phyloP scores from a whole-genome alignment of 2,329 filamentous ascomycete species.

The Alternaria sp. region DNA sequence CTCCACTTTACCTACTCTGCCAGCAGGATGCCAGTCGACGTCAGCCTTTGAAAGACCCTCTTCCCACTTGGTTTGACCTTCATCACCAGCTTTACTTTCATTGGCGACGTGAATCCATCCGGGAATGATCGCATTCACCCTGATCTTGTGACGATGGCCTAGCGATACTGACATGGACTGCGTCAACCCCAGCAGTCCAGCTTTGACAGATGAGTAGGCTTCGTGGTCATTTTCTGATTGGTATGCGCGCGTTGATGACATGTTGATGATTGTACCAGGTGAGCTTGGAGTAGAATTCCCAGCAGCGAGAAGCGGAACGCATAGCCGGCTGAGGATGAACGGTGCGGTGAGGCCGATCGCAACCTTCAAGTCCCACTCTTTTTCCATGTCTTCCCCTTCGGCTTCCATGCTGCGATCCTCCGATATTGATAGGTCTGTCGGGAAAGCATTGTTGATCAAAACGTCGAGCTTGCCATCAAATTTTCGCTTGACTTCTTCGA shows the following conservation, averaged over 20 bases:
- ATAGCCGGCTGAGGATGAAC: constrained; percentile 40
- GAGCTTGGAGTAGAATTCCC: constrained; percentile 23
- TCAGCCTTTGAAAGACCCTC: constrained; percentile 55
- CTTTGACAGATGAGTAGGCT: constrained; percentile 59
- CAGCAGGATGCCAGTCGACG: constrained; percentile 57
- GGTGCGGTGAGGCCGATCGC: constrained; percentile 44
- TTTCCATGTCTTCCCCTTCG: constrained; percentile 36
- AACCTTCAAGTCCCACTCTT: constrained; percentile 44
- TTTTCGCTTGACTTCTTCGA: constrained; percentile 45
- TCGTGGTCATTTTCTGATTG: constrained; percentile 59
- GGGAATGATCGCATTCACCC: constrained; percentile 58
- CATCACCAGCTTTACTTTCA: constrained; percentile 52
- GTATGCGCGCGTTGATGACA: constrained; percentile 58
- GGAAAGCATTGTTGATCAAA: constrained; percentile 46
- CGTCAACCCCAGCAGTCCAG: constrained; percentile 57
- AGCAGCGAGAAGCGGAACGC: constrained; percentile 35
- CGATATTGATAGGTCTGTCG: constrained; percentile 35
- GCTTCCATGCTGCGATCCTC: constrained; percentile 39
- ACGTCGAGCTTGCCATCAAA: constrained; percentile 44
- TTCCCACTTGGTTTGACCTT: constrained; percentile 52
- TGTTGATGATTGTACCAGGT: constrained; percentile 51
- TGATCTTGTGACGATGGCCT: constrained; percentile 51
- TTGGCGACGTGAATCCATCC: constrained; percentile 61
- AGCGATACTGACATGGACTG: constrained; percentile 58
- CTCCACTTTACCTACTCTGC: constrained; percentile 58